A percentile compares a stretch with the other conserved stretches of the same genome.
phyloP scores from a whole-genome alignment of 2,329 filamentous ascomycete species.

The Gaeumannomyces sp. region DNA sequence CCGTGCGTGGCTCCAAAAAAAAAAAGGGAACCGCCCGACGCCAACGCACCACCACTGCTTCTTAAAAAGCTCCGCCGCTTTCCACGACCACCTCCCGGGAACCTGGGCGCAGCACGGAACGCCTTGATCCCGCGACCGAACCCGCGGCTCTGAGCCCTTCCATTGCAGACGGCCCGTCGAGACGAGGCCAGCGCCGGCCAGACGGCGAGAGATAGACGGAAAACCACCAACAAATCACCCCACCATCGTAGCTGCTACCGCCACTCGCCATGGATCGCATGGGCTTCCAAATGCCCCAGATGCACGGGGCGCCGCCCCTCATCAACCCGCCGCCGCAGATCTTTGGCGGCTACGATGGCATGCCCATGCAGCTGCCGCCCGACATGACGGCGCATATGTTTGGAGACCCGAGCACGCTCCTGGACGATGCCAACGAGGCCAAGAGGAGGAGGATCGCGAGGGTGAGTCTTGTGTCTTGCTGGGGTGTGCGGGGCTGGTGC shows the following conservation, averaged over 20 bases:
- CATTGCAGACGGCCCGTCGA: not conserved
- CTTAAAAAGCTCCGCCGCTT: not conserved
- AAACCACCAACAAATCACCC: not conserved
- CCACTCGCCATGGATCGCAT: constrained; percentile 42
- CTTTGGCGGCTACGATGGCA: constrained; percentile 56
- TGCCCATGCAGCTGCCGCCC: constrained; percentile 49
- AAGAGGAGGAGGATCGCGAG: constrained; percentile 85
- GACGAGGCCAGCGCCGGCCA: not conserved
- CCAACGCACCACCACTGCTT: not conserved
- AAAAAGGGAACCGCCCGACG: not conserved
- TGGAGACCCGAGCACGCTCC: constrained; percentile 46
- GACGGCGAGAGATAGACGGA: not conserved
- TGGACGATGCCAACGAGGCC: constrained; percentile 68
- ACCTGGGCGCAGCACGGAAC: not conserved
- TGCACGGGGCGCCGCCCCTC: constrained; percentile 46
- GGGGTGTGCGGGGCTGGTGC: not conserved
- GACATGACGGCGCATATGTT: constrained; percentile 54
- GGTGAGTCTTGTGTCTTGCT: constrained; percentile 43
- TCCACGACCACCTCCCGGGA: not conserved
- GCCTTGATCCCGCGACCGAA: not conserved
- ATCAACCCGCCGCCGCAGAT: constrained; percentile 66
- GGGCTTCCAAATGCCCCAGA: constrained; percentile 52
- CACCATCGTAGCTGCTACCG: not conserved
- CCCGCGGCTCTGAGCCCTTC: not conserved
- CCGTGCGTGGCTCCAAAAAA: not conserved